Base-by-base conservation (phyloP, 495 filamentous ascomycete species). In the Cryomyces minteri region DNA sequence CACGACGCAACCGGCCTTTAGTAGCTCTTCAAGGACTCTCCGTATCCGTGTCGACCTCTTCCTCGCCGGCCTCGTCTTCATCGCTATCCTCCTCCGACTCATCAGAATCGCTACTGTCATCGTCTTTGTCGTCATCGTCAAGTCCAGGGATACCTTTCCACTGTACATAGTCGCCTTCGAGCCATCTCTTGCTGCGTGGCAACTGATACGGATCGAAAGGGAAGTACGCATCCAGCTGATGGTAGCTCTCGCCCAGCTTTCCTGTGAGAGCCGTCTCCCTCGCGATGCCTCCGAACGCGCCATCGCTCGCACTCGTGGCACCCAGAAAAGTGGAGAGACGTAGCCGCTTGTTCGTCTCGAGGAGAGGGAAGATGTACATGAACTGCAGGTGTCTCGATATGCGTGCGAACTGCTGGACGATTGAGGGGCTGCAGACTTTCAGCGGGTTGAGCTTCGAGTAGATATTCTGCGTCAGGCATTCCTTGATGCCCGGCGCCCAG, bases 181-280 rank as follows among this genome's bases (percentile, higher is more conserved):
- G 55, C 90, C 92, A 96, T 34, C 75, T 68, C 58, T 79, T 82
- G 52, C 86, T 93, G 42, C 73, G 67, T 0, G 85, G 88, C 9
- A 96, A 68, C 49, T 83, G 77, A 62, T 94, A 96, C 3, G 90
- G 90, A 57, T 99, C 90, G 54, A 99, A 99, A 1, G 92, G 90
- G 59, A 96, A 96, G 60, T 88, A 94, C 0, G 83, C 82, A 49
- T 95, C 88, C 2, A 96, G 70, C 58, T 88, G 74, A 41, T 76
- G 70, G 61, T 74, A 77, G 36, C 77, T 79, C 46, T 87, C 77
- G 36, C 80, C 72, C 41, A 74, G 43, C 52, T 66, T 61, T 39
- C 66, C 58, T 43, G 70, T 66, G 40, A 71, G 64, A 45, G 71
- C 80, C 53, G 74, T 71, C 55, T 90, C 86, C 38, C 85, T 71